phyloP scores from a whole-genome alignment of 495 filamentous ascomycete species.

The Daldinia caldariorum region DNA sequence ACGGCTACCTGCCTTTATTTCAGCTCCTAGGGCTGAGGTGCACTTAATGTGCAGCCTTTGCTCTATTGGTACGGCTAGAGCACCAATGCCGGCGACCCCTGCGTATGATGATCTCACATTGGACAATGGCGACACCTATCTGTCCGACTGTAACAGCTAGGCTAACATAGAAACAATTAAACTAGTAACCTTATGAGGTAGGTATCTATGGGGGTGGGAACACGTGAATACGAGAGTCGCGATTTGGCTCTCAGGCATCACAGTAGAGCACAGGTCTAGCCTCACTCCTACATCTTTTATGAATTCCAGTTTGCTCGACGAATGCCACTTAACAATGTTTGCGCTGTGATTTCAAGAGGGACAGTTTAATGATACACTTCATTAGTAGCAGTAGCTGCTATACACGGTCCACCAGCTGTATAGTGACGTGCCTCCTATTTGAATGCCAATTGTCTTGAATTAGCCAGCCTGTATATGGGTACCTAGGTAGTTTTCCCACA shows the following conservation, averaged over 20 bases:
- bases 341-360: neutral
- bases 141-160: neutral
- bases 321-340: neutral
- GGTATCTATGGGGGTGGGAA: neutral
- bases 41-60: neutral
- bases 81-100: conserved; percentile 3
- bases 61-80: conserved; percentile 1
- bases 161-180: neutral
- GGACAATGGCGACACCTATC: neutral
- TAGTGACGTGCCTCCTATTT: neutral
- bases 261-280: neutral
- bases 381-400: neutral
- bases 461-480: too few species aligned
- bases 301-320: neutral
- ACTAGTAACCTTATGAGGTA: neutral
- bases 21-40: conserved; percentile 1
- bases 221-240: neutral
- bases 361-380: neutral
- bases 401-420: neutral
- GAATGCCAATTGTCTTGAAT: too few species aligned
- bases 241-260: neutral
- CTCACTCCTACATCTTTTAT: too few species aligned
- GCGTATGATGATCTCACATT: neutral
- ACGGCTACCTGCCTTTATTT: neutral
- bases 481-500: too few species aligned